Evolutionary conservation across 2,329 filamentous ascomycete genomes (phyloP).

Genomic region (Sarocladiaceae sp.): DNA sequence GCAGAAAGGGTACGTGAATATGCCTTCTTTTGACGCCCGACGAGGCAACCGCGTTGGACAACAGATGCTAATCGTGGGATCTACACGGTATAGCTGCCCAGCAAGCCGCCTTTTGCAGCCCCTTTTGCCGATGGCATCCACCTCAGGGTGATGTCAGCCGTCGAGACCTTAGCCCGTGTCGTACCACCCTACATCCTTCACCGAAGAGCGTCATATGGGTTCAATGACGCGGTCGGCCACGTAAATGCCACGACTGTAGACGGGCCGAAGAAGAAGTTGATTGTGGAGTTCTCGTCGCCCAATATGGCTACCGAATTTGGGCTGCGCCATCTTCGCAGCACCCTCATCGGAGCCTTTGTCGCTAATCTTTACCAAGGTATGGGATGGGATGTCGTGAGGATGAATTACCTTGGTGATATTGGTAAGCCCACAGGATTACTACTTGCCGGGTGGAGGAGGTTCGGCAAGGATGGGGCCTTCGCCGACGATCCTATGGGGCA

Average conservation of each 20-base stretch:
- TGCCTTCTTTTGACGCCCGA: background rate
- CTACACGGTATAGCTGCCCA: conserved; percentile 16
- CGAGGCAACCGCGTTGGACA: background rate
- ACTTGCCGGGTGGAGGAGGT: conserved; percentile 61
- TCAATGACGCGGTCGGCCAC: conserved; percentile 17
- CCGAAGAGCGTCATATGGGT: conserved; percentile 15
- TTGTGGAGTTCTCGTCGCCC: conserved; percentile 71
- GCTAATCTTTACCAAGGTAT: conserved; percentile 60
- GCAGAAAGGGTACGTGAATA: conserved; percentile 15
- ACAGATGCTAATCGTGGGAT: background rate
- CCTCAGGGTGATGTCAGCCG: conserved; percentile 17
- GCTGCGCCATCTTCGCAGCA: conserved; percentile 64
- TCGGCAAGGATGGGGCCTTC: conserved; percentile 61
- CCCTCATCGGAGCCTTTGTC: conserved; percentile 66
- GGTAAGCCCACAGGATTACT: conserved; percentile 64
- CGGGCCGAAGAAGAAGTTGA: conserved; percentile 30
- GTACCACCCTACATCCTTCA: conserved; percentile 19
- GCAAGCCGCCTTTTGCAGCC: conserved; percentile 17
- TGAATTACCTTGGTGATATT: conserved; percentile 75
- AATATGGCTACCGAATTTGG: conserved; percentile 73
- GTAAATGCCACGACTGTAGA: conserved; percentile 12
- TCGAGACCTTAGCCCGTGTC: conserved; percentile 18
- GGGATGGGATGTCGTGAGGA: conserved; percentile 63
- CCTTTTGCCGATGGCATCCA: conserved; percentile 21
- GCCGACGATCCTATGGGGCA: conserved; percentile 63